phyloP scores from a whole-genome alignment of 306 rosid genomes.

The Clitoria ternatea region DNA sequence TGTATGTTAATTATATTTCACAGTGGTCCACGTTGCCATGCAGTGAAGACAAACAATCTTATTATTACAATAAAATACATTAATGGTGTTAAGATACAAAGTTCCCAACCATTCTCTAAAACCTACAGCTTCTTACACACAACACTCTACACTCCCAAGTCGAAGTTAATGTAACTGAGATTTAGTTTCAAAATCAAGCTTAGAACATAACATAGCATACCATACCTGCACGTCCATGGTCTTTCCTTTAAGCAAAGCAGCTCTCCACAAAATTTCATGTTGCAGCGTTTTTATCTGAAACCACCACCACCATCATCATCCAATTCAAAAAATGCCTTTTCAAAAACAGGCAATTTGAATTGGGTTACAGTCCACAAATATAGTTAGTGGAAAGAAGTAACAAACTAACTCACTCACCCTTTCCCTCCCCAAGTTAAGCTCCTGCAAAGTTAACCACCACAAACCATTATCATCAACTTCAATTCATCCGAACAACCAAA shows the following conservation, averaged over 20 bases:
- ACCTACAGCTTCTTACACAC: not conserved
- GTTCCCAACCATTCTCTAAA: not conserved
- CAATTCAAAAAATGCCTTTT: not conserved
- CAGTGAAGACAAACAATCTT: not conserved
- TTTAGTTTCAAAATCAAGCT: not conserved
- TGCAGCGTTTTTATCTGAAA: conserved; percentile 64
- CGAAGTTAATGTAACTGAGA: not conserved
- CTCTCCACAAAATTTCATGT: conserved; percentile 69
- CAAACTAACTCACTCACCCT: conserved; percentile 55
- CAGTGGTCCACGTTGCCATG: not conserved
- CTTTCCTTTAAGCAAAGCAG: conserved; percentile 60
- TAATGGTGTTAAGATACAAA: not conserved
- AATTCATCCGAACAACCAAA: too few species aligned
- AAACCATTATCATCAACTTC: not conserved
- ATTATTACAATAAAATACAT: not conserved
- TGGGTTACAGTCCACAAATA: not conserved
- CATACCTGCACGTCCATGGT: conserved; percentile 40
- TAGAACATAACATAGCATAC: not conserved
- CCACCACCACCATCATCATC: conserved; percentile 6
- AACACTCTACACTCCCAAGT: not conserved
- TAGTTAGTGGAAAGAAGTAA: not conserved
- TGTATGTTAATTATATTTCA: too few species aligned
- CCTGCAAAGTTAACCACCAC: conserved; percentile 44
- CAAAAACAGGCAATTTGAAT: not conserved
- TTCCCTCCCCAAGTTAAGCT: conserved; percentile 74